These are phyloP conservation scores for Dicorynia guianensis DNA, from an alignment of 306 rosid genomes.

Conservation along the genomic window DNA sequence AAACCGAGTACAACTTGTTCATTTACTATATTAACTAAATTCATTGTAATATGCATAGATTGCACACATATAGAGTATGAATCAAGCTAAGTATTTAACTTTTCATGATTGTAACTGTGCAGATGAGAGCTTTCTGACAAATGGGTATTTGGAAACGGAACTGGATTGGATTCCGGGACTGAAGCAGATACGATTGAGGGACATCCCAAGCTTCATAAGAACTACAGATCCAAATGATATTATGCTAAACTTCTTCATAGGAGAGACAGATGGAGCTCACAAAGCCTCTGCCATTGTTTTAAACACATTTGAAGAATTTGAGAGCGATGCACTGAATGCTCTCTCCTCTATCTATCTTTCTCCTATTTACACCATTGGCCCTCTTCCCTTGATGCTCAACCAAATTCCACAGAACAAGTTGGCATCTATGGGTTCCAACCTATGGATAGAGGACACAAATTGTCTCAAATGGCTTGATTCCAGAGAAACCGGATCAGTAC, in stretches of 20 bases:
- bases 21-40: no score
- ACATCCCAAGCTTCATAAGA: not conserved
- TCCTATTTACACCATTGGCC: conserved; percentile 6
- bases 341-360: conserved; percentile 18
- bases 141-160: conserved; percentile 6
- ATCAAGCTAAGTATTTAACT: not conserved
- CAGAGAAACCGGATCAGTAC: conserved; percentile 7
- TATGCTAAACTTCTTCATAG: not conserved
- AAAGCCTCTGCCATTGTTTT: conserved; percentile 25
- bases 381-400: not conserved
- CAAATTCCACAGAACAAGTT: not conserved
- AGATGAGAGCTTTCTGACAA: conserved; percentile 14
- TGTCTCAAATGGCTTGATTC: conserved; percentile 35
- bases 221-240: conserved; percentile 13
- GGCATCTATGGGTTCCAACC: conserved; percentile 1
- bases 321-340: not conserved
- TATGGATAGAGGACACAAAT: conserved; percentile 30
- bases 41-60: no score
- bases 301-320: conserved; percentile 36
- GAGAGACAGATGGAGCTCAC: not conserved
- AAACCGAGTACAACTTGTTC: no score
- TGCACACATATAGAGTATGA: not conserved
- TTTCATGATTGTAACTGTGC: not conserved
- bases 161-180: conserved; percentile 22
- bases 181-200: not conserved